Base-by-base conservation (phyloP, 495 filamentous ascomycete genomes). In the Penicillium simplicissimum region DNA sequence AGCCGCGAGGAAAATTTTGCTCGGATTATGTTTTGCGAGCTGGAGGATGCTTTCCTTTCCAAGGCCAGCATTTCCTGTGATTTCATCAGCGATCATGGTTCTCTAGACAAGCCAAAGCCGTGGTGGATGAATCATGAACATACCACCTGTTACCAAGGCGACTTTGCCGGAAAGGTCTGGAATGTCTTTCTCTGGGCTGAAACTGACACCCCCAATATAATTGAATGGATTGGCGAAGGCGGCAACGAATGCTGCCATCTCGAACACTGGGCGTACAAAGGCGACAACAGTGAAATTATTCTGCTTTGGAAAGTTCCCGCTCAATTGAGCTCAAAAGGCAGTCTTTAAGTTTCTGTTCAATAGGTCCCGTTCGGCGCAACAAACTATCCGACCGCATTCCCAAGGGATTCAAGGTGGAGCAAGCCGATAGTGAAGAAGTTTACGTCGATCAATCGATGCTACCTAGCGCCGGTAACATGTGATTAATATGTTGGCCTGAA, bases 61-160 rank as follows among this genome's bases (percentile, higher is more conserved):
- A 0, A 89, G 73, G 0, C 88, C 88, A 33, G 77, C 72, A 52
- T 82, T 89, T 51, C 84, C 85, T 74, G 38, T 14, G 19, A n/a
- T 11, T 11, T 11, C 7, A 8, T 47, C 36, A 61, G 38, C 7
- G 6, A 1, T 21, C 19, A 10, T 45, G 42, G 8, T 19, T 3
- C 7, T 19, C 14, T 21, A 45, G 0, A 31, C 2, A 10, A 7
- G 8, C 40, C 34, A 17, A 37, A 36, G 28, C n/a, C 21, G 31
- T 37, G 19, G 35, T 33, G 8, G 35, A 37, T 38, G 2, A 31
- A 14, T 2, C 40, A 7, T 10, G 28, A 36, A 80, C 84, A 71
- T 57, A 83, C 83, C 82, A 13, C 82, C 85, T 6, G 85, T 88
- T 6, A 88, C 70, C 21, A 87, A 66, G 8, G 84, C 78, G 17